Base-by-base conservation (phyloP, 1,139 yeast species). In the Protomyces lactucae-debilis region DNA sequence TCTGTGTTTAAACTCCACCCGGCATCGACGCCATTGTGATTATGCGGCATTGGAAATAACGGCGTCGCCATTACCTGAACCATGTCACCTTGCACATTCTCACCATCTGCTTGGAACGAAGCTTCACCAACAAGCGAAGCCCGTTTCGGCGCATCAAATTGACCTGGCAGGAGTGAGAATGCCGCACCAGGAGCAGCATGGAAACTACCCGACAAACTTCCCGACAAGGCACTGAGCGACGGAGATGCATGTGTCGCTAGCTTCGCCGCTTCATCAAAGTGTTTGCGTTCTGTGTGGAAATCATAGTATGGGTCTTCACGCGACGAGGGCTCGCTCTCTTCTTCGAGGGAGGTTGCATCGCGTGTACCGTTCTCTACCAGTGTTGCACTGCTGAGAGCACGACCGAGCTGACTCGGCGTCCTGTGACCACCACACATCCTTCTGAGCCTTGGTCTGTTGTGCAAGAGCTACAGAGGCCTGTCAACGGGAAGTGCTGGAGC, bases 181-280 rank as follows among this genome's bases (percentile, higher is more conserved):
- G 57, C 63, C 3, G 61, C 52, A 12, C 52, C 57, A 12, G 43
- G 16, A 37, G 43, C 43, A 9, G 54, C 63, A 32, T 59, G 63
- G n/a, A 59, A 52, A 9, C 57, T 52, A 3, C 53, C 45, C 21
- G 52, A 39, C 32, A 39, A 52, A 4, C 57, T 52, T 16, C 53
- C 45, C 36, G 52, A 39, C 35, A 39, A 39, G 23, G 63, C 63
- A 52, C 57, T 51, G 1, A 59, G 43, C 2, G 63, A 39, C 2
- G 63, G 63, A 9, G 63, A 59, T 5, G 57, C 56, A 52, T 59
- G 63, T 1, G 52, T 55, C 10, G 45, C 57, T n/a, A 28, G 23
- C 32, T 59, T 59, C 57, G 53, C 43, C 10, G 63, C 63, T 35
- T 52, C 63, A 16, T 59, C 63, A 32, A 59, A 55, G 36, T 59